phyloP scores from a whole-genome alignment of 306 rosid species.

The Canavalia ensiformis region DNA sequence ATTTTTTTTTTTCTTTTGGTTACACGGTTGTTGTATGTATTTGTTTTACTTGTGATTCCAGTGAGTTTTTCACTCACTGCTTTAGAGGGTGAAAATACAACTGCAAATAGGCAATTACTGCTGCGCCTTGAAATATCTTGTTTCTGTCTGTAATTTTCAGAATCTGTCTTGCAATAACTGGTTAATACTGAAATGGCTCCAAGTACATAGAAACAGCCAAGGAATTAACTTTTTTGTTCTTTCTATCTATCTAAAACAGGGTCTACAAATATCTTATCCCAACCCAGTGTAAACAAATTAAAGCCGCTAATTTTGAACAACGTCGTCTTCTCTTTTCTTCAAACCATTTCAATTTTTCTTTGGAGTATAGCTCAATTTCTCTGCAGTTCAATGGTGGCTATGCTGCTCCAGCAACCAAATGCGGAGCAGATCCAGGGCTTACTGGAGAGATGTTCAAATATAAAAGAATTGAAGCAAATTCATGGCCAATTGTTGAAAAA shows the following conservation, averaged over 20 bases:
- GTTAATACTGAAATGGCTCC: slow-evolving; percentile 4
- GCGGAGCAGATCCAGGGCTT: slow-evolving; percentile 50
- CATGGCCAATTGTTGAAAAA: slow-evolving; percentile 71
- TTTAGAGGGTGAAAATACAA: slow-evolving; percentile 7
- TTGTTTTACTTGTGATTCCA: slow-evolving; percentile 5
- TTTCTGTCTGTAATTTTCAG: not conserved
- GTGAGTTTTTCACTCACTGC: not conserved
- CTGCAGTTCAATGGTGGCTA: slow-evolving; percentile 27
- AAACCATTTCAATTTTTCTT: slow-evolving; percentile 23
- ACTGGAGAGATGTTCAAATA: slow-evolving; percentile 70
- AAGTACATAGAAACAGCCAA: slow-evolving; percentile 38
- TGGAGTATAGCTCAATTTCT: slow-evolving; percentile 19
- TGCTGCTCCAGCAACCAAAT: slow-evolving; percentile 50
- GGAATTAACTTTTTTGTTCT: not conserved
- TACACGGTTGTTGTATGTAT: not conserved
- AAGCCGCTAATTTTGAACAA: slow-evolving; percentile 45
- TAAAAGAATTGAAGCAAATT: slow-evolving; percentile 67
- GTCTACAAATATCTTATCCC: slow-evolving; percentile 51
- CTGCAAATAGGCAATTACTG: slow-evolving; percentile 23
- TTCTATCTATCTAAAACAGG: slow-evolving; percentile 9
- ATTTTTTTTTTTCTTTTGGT: not conserved
- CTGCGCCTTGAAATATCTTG: not conserved
- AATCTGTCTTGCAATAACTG: not conserved
- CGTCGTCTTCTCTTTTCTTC: not conserved
- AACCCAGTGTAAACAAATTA: slow-evolving; percentile 40